Evolutionary conservation across 371 early-diverging fungal species (phyloP).

Genomic region (Mucor racemosus): DNA sequence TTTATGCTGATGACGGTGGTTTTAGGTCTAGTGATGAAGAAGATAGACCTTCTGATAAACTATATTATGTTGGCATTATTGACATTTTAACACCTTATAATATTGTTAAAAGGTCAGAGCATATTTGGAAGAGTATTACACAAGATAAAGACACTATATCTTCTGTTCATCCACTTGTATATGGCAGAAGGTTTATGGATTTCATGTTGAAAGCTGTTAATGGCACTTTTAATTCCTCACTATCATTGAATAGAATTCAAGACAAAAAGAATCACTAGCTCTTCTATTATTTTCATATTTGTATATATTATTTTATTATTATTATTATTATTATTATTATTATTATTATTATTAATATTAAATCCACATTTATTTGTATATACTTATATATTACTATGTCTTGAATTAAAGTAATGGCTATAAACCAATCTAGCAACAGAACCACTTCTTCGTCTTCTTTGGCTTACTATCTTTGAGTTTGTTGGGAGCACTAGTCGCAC

Average conservation of each 20-base stretch:
- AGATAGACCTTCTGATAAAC: constrained; percentile 64
- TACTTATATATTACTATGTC: background rate
- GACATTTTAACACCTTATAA: constrained; percentile 95
- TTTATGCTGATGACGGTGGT: constrained; percentile 91
- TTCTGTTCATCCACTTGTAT: constrained; percentile 84
- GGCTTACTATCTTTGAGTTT: constrained; percentile 8
- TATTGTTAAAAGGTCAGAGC: constrained; percentile 80
- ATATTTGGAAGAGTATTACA: constrained; percentile 80
- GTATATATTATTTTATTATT: constrained; percentile 11
- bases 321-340: background rate
- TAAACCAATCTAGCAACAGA: constrained; percentile 19
- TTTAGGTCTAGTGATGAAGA: constrained; percentile 75
- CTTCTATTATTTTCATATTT: background rate
- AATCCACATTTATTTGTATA: background rate
- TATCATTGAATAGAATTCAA: background rate
- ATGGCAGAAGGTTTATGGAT: constrained; percentile 84
- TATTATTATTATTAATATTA: background rate
- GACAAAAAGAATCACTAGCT: background rate
- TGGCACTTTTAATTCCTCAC: constrained; percentile 8
- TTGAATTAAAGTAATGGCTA: background rate
- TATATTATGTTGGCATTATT: constrained; percentile 93
- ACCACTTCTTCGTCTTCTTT: constrained; percentile 21
- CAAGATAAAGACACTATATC: constrained; percentile 80
- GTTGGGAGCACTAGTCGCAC: background rate
- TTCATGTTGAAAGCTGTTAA: constrained; percentile 69